Evolutionary conservation across 2,329 filamentous ascomycete species (phyloP).

Genomic region (Domatiomyces globalis): DNA sequence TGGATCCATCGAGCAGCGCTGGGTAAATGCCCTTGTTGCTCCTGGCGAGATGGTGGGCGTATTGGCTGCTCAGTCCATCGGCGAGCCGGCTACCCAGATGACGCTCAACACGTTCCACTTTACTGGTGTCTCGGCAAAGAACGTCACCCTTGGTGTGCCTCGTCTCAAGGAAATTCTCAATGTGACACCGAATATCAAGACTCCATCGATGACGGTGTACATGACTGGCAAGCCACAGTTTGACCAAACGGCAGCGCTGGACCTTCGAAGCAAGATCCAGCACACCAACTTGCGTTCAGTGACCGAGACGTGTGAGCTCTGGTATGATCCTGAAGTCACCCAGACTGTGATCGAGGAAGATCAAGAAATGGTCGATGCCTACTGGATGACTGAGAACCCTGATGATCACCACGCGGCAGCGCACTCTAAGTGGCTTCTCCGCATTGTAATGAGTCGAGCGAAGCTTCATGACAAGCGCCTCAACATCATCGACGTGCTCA

Average conservation of each 20-base stretch:
- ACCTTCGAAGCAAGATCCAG: slow-evolving; percentile 76
- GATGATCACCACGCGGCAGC: slow-evolving; percentile 45
- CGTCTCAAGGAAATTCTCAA: slow-evolving; percentile 99
- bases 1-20: slow-evolving; percentile 78
- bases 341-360: slow-evolving; percentile 77
- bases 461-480: slow-evolving; percentile 92
- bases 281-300: slow-evolving; percentile 88
- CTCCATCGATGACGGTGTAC: slow-evolving; percentile 89
- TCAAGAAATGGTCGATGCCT: slow-evolving; percentile 87
- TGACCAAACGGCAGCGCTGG: slow-evolving; percentile 68
- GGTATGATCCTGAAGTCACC: slow-evolving; percentile 87
- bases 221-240: slow-evolving; percentile 47
- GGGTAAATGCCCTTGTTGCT: slow-evolving; percentile 69
- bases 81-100: slow-evolving; percentile 98
- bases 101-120: slow-evolving; percentile 99
- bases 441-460: slow-evolving; percentile 82
- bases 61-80: slow-evolving; percentile 91
- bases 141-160: slow-evolving; percentile 96
- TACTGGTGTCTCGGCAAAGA: slow-evolving; percentile 98
- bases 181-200: slow-evolving; percentile 95
- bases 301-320: slow-evolving; percentile 84
- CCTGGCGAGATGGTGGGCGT: slow-evolving; percentile 99
- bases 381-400: slow-evolving; percentile 86
- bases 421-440: slow-evolving; percentile 90
- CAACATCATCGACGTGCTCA: slow-evolving; percentile 78